Conservation (phyloP, 148 eudicot genomes). For the Chenopodium album region DNA sequence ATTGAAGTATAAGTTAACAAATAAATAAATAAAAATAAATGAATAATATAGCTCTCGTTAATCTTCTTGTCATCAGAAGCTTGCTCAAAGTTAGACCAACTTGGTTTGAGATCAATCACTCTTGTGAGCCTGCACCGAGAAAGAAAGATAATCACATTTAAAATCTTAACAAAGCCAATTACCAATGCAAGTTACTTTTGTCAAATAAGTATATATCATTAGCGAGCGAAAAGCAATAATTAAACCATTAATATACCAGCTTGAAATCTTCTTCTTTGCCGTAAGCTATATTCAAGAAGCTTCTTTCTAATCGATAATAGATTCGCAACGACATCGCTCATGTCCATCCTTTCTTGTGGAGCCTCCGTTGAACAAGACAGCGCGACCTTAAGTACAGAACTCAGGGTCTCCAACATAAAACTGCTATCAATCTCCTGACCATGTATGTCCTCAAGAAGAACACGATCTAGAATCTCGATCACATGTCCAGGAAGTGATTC, state of each 20-base stretch:
- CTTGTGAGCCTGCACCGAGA: too few relatives aligned
- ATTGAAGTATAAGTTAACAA: too few relatives aligned
- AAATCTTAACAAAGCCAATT: too few relatives aligned
- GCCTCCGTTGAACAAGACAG: constrained; percentile 15
- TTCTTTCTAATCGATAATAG: constrained; percentile 1
- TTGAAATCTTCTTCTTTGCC: neutral
- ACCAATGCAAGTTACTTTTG: too few relatives aligned
- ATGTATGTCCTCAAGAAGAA: constrained; percentile 4
- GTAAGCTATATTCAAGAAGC: neutral
- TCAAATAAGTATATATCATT: too few relatives aligned
- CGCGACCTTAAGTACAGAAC: neutral
- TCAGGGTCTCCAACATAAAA: neutral
- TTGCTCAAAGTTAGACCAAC: too few relatives aligned
- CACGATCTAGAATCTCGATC: constrained; percentile 3
- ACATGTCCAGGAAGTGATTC: neutral
- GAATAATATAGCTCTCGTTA: too few relatives aligned
- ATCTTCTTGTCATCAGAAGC: too few relatives aligned
- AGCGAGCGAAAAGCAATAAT: too few relatives aligned
- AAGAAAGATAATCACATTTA: too few relatives aligned
- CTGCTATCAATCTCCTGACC: neutral
- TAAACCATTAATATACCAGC: neutral
- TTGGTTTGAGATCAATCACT: too few relatives aligned
- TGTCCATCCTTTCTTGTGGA: constrained; percentile 4
- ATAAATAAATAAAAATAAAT: too few relatives aligned
- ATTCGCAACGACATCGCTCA: constrained; percentile 15